Evolutionary conservation across 768 basidiomycete species (phyloP).

Genomic region (Neoboletus magnificus): DNA sequence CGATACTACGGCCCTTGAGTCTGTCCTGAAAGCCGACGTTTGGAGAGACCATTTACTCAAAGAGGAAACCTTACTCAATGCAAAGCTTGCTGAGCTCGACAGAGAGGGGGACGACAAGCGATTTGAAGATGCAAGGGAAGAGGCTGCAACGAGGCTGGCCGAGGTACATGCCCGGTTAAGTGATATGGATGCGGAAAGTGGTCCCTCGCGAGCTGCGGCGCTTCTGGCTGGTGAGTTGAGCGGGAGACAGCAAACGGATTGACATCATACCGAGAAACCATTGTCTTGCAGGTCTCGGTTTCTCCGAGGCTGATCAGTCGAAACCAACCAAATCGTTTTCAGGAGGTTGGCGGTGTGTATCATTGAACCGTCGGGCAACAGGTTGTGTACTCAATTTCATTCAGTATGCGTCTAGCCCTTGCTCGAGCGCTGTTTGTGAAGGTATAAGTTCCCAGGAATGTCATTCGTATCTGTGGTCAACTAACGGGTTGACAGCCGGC

Average conservation of each 20-base stretch:
- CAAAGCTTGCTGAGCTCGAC: slow-evolving; percentile 69
- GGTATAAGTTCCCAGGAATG: slow-evolving; percentile 34
- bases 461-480: not conserved
- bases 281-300: slow-evolving; percentile 69
- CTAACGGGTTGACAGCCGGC: slow-evolving; percentile 46
- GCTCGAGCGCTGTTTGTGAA: slow-evolving; percentile 97
- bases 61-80: slow-evolving; percentile 78
- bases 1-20: slow-evolving; percentile 87
- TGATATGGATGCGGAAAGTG: slow-evolving; percentile 99
- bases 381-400: not conserved
- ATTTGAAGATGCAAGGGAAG: slow-evolving; percentile 83
- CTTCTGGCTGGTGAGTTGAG: slow-evolving; percentile 68
- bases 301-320: slow-evolving; percentile 83
- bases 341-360: slow-evolving; percentile 85
- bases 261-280: not conserved
- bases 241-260: not conserved
- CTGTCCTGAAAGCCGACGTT: slow-evolving; percentile 99
- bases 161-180: slow-evolving; percentile 88
- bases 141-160: slow-evolving; percentile 72
- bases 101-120: slow-evolving; percentile 72
- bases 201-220: slow-evolving; percentile 89
- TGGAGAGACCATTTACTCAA: slow-evolving; percentile 92
- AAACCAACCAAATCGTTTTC: slow-evolving; percentile 83
- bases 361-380: not conserved
- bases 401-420: slow-evolving; percentile 91